Evolutionary conservation across 2,329 filamentous ascomycete genomes (phyloP).

Genomic region (Cercospora sesami): DNA sequence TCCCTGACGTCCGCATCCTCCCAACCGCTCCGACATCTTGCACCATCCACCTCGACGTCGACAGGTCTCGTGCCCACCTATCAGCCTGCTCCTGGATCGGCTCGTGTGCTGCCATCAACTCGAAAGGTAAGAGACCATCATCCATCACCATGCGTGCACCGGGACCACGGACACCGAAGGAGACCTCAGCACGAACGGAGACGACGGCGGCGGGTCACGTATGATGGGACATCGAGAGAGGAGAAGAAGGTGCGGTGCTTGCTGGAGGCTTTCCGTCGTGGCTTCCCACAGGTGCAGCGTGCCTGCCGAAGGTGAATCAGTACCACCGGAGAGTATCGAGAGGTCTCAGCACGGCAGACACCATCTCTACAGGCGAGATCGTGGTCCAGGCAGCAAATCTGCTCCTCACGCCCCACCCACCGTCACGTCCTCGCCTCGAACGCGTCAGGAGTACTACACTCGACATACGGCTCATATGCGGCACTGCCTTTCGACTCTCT

Average conservation of each 20-base stretch:
- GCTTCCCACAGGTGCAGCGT: slow-evolving; percentile 5
- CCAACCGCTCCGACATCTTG: slow-evolving; percentile 14
- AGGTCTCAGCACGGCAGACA: neutral
- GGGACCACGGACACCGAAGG: neutral
- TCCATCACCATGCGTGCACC: slow-evolving; percentile 1
- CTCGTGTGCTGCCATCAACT: slow-evolving; percentile 9
- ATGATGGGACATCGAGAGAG: neutral
- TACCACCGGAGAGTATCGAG: slow-evolving; percentile 6
- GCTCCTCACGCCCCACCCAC: neutral
- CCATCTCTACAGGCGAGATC: neutral
- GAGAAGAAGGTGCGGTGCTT: slow-evolving; percentile 3
- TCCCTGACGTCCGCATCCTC: slow-evolving; percentile 32
- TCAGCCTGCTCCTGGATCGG: slow-evolving; percentile 9
- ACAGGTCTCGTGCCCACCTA: slow-evolving; percentile 23
- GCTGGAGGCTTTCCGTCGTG: slow-evolving; percentile 10
- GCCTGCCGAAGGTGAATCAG: slow-evolving; percentile 7
- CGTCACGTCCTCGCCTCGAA: neutral
- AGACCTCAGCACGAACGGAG: neutral
- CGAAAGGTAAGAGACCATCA: slow-evolving; percentile 10
- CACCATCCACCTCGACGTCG: slow-evolving; percentile 15
- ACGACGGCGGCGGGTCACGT: neutral
- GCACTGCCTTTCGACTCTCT: neutral
- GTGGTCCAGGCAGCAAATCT: neutral
- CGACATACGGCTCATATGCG: neutral
- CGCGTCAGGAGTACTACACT: neutral